phyloP scores from a whole-genome alignment of 305 asterid genomes.

The Withania somnifera region DNA sequence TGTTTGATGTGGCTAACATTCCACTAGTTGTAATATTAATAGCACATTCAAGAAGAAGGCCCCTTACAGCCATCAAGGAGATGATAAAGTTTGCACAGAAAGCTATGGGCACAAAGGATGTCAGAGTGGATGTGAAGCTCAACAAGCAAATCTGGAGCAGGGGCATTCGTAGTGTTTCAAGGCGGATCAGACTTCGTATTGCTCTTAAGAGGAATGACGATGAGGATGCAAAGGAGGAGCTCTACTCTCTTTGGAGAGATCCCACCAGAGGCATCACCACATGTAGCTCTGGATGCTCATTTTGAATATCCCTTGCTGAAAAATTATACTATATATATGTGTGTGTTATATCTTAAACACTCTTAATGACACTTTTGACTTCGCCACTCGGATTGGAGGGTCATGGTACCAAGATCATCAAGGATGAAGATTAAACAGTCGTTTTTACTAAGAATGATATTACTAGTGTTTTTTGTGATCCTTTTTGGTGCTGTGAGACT shows the following conservation, averaged over 20 bases:
- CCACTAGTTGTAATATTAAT: not conserved
- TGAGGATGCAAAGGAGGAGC: constrained; percentile 60
- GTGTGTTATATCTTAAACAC: too few relatives aligned
- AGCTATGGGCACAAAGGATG: constrained; percentile 46
- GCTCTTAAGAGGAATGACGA: constrained; percentile 60
- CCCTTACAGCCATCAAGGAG: constrained; percentile 56
- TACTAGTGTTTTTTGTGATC: not conserved
- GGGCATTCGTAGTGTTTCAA: constrained; percentile 54
- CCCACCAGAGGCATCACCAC: constrained; percentile 38
- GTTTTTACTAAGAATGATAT: not conserved
- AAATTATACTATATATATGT: too few relatives aligned
- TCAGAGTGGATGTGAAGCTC: constrained; percentile 46
- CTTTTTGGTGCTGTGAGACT: not conserved
- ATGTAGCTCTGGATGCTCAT: too few relatives aligned
- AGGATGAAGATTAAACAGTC: constrained; percentile 30
- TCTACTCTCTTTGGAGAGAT: constrained; percentile 46
- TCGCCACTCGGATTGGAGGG: constrained; percentile 46
- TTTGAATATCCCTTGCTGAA: too few relatives aligned
- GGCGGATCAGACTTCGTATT: constrained; percentile 43
- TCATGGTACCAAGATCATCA: constrained; percentile 35
- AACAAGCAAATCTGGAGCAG: constrained; percentile 61
- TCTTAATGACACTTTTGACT: too few relatives aligned
- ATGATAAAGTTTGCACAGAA: constrained; percentile 42
- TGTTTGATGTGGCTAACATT: too few relatives aligned
- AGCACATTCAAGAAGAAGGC: constrained; percentile 64